Evolutionary conservation across 176 grass and related monocot species (phyloP), one percentile per base, ranked within the genome.

Genomic region (Phoenix dactylifera): DNA sequence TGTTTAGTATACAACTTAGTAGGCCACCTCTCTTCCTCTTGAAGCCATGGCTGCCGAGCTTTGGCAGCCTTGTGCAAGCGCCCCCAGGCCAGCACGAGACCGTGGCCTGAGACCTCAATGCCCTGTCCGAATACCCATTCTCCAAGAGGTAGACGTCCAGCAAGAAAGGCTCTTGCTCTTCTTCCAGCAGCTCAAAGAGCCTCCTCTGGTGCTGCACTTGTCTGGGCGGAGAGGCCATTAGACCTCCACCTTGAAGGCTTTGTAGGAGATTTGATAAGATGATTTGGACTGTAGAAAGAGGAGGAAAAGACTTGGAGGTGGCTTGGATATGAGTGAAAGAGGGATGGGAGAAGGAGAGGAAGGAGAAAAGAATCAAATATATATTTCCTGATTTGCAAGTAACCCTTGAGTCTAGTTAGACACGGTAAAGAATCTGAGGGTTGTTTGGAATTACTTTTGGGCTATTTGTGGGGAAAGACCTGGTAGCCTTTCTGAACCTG

Each of bases 161-260:
- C 14, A 99, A 85, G 69, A 93, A 99, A 23, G 94, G 94, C 60
- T 99, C 94, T 64, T 99, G 94, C 62, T 93, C 88, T 76, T 99
- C 94, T 66, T 83, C 77, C 24, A 99, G 79, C 58, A 99, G 77
- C 82, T 99, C 94, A 67, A 74, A 99, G 17, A 99, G 94, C 79
- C 82, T 89, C 82, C 82, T 81, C 22, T 63, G 74, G 64, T 76
- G 72, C 16, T 73, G 72, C 72, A 54, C 25, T 67, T 52, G 62
- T 50, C 4, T 83, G 74, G 55, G 75, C 55, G 74, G 65, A 50
- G 59, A 60, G 52, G 28, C 59, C 70, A 73, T 73, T 54, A 9
- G 1, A 7, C 49, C 49, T 16, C 35, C 9, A 44, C 35, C 35
- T 44, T 3, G 35, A 12, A 44, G 35, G 35, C 2, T 44, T 44